Conservation (phyloP, 306 rosid genomes). For the Alnus rubra region DNA sequence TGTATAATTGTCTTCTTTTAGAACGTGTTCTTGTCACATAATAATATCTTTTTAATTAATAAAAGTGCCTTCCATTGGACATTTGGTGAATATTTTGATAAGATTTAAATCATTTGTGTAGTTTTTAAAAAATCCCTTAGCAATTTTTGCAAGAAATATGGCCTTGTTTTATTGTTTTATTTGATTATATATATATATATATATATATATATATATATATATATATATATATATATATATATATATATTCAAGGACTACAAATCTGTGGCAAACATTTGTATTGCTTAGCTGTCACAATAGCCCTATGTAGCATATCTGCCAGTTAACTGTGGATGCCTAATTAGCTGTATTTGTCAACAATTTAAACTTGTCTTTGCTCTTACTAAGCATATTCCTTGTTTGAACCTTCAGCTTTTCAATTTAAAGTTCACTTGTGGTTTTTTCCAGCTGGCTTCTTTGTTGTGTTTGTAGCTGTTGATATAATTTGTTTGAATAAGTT, state of each 20-base stretch:
- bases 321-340: background rate
- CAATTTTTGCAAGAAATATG: background rate
- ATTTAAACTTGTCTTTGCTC: background rate
- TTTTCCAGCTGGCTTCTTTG: background rate
- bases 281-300: background rate
- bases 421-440: background rate
- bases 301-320: background rate
- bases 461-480: background rate
- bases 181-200: background rate
- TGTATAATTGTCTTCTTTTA: background rate
- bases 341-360: background rate
- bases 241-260: background rate
- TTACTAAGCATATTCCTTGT: background rate
- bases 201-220: no score
- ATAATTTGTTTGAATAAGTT: background rate
- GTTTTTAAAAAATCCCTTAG: background rate
- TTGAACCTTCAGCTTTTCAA: background rate
- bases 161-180: background rate
- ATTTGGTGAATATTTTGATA: background rate
- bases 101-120: background rate
- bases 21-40: background rate
- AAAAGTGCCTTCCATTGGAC: background rate
- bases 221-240: no score
- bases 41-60: background rate
- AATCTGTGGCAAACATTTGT: constrained; percentile 1